Evolutionary conservation across 495 filamentous ascomycete genomes (phyloP), one percentile per base, ranked within the genome.

Genomic region (Lophiotrema nucula): DNA sequence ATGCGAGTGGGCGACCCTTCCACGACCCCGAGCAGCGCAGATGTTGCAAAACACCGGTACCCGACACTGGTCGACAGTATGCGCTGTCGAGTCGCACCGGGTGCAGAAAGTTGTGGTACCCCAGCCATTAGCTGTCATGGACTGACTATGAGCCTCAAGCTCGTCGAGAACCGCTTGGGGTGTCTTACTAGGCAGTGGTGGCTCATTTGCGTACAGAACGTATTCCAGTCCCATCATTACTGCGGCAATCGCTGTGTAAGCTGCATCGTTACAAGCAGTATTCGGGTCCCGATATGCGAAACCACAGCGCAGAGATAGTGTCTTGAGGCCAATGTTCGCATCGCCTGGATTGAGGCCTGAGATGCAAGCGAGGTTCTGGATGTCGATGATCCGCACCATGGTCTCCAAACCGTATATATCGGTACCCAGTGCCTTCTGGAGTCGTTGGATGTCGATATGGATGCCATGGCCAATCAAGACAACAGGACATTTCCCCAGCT

Each of bases 201-300:
- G 8, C 8, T 35, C 8, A 35, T 15, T 15, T 8, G 8, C 31
- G 31, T 35, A 35, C 8, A 35, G 8, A 8, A 8, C 31, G 8
- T 15, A 15, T 15, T 15, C 31, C 31, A 35, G 31, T 8, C 31
- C 31, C 31, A 35, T 35, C 8, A 2, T 42, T 13, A 16, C 43
- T 22, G 39, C 39, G 16, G 44, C 19, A 2, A 39, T 39, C 10
- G 16, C 39, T 18, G 39, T 56, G 53, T 56, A 47, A 15, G 18
- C 53, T 1, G 33, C 33, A 16, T 56, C 53, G 33, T 56, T 56
- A 3, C 43, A 37, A 12, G 53, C 53, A 16, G 42, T 47, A 39
- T 48, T 42, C 22, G 39, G 53, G 24, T 56, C 33, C 13, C 31
- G 16, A 1, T 21, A 28, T 4, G 1, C 6, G 18, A 48, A 28